phyloP scores from a whole-genome alignment of 2,329 filamentous ascomycete species.

The Rosellinia necatrix region DNA sequence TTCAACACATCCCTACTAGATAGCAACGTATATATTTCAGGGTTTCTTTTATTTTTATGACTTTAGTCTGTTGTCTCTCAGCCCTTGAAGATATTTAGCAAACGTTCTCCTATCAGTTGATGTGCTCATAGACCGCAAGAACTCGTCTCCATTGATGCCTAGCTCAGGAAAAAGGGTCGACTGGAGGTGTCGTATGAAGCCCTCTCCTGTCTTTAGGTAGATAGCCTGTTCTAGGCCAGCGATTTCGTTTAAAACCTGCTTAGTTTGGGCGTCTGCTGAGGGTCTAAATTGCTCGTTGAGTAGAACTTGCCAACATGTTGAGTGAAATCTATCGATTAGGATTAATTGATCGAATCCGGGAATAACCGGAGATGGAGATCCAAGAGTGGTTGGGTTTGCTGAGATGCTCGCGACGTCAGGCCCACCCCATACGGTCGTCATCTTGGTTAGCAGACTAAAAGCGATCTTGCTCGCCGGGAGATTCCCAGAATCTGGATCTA shows the following conservation, averaged over 20 bases:
- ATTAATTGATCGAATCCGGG: constrained; percentile 86
- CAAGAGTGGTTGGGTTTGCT: constrained; percentile 54
- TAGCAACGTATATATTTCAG: background rate
- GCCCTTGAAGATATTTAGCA: constrained; percentile 64
- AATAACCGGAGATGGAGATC: constrained; percentile 62
- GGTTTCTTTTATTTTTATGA: background rate
- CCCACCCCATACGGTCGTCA: constrained; percentile 89
- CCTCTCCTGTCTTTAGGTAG: constrained; percentile 84
- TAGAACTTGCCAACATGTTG: constrained; percentile 87
- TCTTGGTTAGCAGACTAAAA: constrained; percentile 79
- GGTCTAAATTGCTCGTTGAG: constrained; percentile 79
- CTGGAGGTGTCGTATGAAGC: constrained; percentile 74
- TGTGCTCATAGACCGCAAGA: constrained; percentile 62
- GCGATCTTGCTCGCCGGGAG: constrained; percentile 70
- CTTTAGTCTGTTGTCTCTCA: constrained; percentile 51
- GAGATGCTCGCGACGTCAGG: constrained; percentile 70
- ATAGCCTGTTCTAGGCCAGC: constrained; percentile 86
- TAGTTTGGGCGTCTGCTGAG: constrained; percentile 80
- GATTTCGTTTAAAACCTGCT: constrained; percentile 86
- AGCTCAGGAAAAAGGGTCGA: constrained; percentile 66
- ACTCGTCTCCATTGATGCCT: constrained; percentile 65
- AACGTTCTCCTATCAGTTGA: constrained; percentile 65
- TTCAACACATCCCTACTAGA: constrained; percentile 3
- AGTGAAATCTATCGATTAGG: constrained; percentile 86
- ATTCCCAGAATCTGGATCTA: constrained; percentile 63